A percentile compares a stretch with the other conserved stretches of the same genome.
phyloP scores from a whole-genome alignment of 352 stramenopile species.

The Globisporangium lucens region DNA sequence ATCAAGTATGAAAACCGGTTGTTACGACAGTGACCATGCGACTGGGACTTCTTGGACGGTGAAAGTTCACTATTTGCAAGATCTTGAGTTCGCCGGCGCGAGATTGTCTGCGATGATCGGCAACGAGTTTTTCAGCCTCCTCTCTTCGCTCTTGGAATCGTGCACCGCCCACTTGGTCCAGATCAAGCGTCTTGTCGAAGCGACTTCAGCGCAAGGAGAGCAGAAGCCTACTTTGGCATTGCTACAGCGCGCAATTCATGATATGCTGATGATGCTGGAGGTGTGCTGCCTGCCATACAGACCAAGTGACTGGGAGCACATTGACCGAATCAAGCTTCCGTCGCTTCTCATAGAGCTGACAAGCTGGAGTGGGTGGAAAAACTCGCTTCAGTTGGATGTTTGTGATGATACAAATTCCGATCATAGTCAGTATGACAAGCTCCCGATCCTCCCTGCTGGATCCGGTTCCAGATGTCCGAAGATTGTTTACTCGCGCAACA shows the following conservation, averaged over 20 bases:
- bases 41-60: slow-evolving; percentile 20
- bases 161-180: slow-evolving; percentile 33
- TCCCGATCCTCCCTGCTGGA: slow-evolving; percentile 54
- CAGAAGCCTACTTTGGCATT: slow-evolving; percentile 20
- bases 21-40: neutral
- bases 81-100: slow-evolving; percentile 67
- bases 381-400: slow-evolving; percentile 50
- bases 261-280: slow-evolving; percentile 75
- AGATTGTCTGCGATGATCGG: slow-evolving; percentile 41
- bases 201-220: slow-evolving; percentile 9
- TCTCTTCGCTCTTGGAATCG: slow-evolving; percentile 51
- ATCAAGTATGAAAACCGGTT: neutral
- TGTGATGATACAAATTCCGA: slow-evolving; percentile 37
- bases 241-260: slow-evolving; percentile 56
- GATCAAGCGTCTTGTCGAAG: slow-evolving; percentile 36
- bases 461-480: slow-evolving; percentile 58
- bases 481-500: slow-evolving; percentile 59
- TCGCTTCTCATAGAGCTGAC: slow-evolving; percentile 65
- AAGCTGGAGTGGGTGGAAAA: slow-evolving; percentile 77
- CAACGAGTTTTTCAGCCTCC: slow-evolving; percentile 64
- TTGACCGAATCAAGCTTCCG: slow-evolving; percentile 60
- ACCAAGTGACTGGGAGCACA: slow-evolving; percentile 52
- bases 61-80: slow-evolving; percentile 77
- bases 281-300: slow-evolving; percentile 76
- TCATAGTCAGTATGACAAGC: slow-evolving; percentile 25